Evolutionary conservation across 345 rosid species (phyloP).

Genomic region (Rhodamnia argentea): DNA sequence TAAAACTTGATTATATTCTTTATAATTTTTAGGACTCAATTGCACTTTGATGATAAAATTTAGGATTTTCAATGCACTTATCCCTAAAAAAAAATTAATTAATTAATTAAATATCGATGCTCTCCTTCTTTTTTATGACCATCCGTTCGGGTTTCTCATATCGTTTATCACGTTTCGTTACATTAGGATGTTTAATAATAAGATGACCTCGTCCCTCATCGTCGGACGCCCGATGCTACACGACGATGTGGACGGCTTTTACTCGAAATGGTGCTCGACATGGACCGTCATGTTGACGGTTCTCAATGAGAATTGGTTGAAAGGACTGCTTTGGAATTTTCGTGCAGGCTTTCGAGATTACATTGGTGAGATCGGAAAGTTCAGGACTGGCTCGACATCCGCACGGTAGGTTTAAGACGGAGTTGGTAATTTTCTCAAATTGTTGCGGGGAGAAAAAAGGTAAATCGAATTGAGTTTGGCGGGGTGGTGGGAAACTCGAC

Average conservation of each 20-base stretch:
- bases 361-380: neutral
- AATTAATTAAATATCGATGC: neutral
- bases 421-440: neutral
- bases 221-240: accelerated
- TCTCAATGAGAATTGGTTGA: neutral
- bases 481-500: neutral
- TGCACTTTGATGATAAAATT: too few relatives aligned
- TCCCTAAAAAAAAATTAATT: neutral
- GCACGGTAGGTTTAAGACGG: neutral
- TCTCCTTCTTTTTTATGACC: neutral
- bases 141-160: too few relatives aligned
- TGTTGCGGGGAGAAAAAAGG: neutral
- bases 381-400: too few relatives aligned
- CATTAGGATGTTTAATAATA: neutral
- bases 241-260: too few relatives aligned
- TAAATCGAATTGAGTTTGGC: neutral
- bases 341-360: neutral
- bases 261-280: neutral
- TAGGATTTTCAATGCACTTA: too few relatives aligned
- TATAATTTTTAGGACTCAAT: too few relatives aligned
- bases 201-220: neutral
- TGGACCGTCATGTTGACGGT: neutral
- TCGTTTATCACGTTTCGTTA: too few relatives aligned
- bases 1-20: too few relatives aligned
- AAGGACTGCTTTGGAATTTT: neutral